Evolutionary conservation across 2,329 filamentous ascomycete genomes (phyloP), one percentile per base, ranked within the genome.

Genomic region (Colletotrichum cordylinicola): DNA sequence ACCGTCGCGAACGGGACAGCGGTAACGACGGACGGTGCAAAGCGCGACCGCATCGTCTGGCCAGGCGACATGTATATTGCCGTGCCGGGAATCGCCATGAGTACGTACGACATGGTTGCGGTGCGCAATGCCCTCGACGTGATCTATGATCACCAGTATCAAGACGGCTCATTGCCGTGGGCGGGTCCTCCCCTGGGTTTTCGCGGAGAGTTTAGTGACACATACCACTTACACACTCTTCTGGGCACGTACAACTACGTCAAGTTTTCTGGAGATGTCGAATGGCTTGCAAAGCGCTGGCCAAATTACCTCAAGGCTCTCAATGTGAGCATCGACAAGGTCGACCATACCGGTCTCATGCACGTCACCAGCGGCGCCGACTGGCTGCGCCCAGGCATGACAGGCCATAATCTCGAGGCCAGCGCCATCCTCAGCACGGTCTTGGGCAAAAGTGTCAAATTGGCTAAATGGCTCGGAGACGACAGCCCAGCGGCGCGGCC

Each of bases 161-260:
- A 89, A 85, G 87, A 85, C 84, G 12, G 74, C 10, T 78, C 70
- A 7, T 72, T 90, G 21, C 89, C 90, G 0, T 91, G 90, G 75
- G 89, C 87, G 6, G 88, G 89, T 2, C 81, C 83, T 10, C 88
- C 88, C 1, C 86, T 85, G 39, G 80, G 81, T 18, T 80, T 87
- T 71, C 80, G 77, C 8, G 76, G 81, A 7, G 78, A 81, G 2
- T 81, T 84, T 48, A 88, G 86, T 13, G 89, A 88, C 76, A 92
- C 91, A 0, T 92, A 92, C 77, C 90, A 92, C 66, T 86, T 91
- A 79, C 90, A 89, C 83, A 88, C 88, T 0, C 85, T 90, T 80
- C 86, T 90, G 60, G 86, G 87, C 9, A 88, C 87, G 10, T 87
- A 88, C 79, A 88, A 89, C 74, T 90, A 89, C 67, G 82, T 88